Evolutionary conservation across 352 stramenopile genomes (phyloP).

Genomic region (Globisporangium nagaii): DNA sequence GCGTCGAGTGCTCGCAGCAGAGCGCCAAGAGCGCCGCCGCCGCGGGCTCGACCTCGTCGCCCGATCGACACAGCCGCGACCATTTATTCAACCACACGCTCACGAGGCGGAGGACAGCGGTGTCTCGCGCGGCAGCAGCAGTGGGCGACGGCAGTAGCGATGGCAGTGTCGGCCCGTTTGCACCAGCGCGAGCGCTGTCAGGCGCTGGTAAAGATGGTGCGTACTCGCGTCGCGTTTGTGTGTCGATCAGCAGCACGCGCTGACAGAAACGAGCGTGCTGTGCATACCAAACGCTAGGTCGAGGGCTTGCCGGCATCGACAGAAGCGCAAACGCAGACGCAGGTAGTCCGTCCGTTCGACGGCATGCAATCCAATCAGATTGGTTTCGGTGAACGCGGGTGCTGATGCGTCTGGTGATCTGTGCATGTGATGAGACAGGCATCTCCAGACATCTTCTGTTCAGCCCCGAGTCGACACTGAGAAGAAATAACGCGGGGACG

Average conservation of each 20-base stretch:
- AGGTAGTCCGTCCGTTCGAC: too few species aligned
- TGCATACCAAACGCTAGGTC: too few species aligned
- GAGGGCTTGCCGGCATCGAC: slow-evolving; percentile 5
- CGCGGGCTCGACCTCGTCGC: background rate
- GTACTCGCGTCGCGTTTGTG: background rate
- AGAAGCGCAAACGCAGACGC: slow-evolving; percentile 10
- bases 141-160: background rate
- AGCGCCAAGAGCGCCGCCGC: background rate
- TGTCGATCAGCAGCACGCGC: background rate
- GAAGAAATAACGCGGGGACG: background rate
- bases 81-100: slow-evolving; percentile 16
- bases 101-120: slow-evolving; percentile 4
- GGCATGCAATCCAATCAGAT: too few species aligned
- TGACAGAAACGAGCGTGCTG: background rate
- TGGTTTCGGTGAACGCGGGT: too few species aligned
- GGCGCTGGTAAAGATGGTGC: background rate
- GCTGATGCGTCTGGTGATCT: too few species aligned
- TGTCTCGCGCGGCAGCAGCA: background rate
- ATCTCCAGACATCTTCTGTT: slow-evolving; percentile 50
- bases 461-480: slow-evolving; percentile 21
- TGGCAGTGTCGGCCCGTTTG: background rate
- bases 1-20: slow-evolving; percentile 28
- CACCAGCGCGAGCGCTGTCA: background rate
- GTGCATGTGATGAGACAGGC: too few species aligned
- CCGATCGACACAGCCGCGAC: slow-evolving; percentile 5